A percentile compares a stretch with the other conserved stretches of the same genome.
These are phyloP conservation scores for Plasmodium falciparum DNA, from an alignment of 169 alveolate species.

Conservation along the genomic window DNA sequence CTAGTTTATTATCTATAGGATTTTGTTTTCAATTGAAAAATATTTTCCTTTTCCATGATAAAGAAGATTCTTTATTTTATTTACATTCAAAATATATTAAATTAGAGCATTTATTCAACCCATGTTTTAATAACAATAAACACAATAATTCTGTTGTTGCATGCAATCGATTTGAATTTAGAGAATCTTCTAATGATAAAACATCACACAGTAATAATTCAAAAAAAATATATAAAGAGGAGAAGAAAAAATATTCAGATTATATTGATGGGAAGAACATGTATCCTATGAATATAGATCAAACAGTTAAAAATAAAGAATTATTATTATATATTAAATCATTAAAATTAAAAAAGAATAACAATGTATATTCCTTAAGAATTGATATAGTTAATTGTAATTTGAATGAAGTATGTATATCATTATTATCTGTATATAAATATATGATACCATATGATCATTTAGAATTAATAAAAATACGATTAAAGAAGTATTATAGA, in stretches of 20 bases:
- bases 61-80: constrained; percentile 39
- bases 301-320: constrained; percentile 13
- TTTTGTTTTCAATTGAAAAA: constrained; percentile 33
- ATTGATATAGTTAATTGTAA: constrained; percentile 24
- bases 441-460: constrained; percentile 34
- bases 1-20: constrained; percentile 51
- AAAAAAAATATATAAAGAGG: not conserved
- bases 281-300: not conserved
- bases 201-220: too few species aligned
- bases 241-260: not conserved
- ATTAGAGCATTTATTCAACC: constrained; percentile 37
- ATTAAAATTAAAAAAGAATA: constrained; percentile 51
- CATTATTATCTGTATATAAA: constrained; percentile 42
- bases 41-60: constrained; percentile 35
- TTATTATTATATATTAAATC: constrained; percentile 28
- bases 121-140: constrained; percentile 5
- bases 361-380: constrained; percentile 34
- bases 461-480: constrained; percentile 27
- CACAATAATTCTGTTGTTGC: not conserved
- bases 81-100: constrained; percentile 6
- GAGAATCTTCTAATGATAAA: not conserved
- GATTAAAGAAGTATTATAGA: constrained; percentile 15
- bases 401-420: constrained; percentile 41
- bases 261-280: not conserved
- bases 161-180: not conserved